Evolutionary conservation across 2,329 filamentous ascomycete genomes (phyloP).

Genomic region (Colletotrichum tropicale): DNA sequence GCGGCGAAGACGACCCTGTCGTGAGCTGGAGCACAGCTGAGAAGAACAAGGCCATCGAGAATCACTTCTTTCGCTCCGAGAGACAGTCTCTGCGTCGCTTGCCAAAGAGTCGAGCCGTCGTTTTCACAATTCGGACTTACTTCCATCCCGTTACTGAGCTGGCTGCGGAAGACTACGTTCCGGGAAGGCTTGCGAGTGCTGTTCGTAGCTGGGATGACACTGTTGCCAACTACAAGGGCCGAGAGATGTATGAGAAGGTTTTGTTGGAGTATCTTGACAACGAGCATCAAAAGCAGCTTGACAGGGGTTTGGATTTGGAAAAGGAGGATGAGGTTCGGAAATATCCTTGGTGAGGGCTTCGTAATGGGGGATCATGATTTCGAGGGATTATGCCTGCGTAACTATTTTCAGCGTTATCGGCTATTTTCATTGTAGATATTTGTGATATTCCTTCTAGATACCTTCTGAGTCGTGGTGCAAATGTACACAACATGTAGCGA

Average conservation of each 20-base stretch:
- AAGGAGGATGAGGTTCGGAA: constrained; percentile 62
- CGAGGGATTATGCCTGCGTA: fast-evolving
- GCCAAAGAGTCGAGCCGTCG: constrained; percentile 60
- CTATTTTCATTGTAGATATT: neutral
- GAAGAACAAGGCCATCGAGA: constrained; percentile 72
- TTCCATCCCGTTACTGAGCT: constrained; percentile 75
- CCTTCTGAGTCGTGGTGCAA: neutral
- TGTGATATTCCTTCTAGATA: neutral
- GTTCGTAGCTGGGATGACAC: constrained; percentile 82
- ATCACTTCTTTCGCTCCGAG: constrained; percentile 81
- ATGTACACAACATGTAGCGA: neutral
- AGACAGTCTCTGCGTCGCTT: constrained; percentile 71
- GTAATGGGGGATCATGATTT: neutral
- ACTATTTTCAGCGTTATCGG: neutral
- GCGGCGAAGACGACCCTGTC: constrained; percentile 67
- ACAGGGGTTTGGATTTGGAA: constrained; percentile 65
- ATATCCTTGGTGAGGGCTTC: constrained; percentile 61
- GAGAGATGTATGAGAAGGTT: constrained; percentile 74
- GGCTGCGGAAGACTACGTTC: constrained; percentile 74
- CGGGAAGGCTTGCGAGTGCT: constrained; percentile 77
- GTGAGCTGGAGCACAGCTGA: constrained; percentile 79
- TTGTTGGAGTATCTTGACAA: constrained; percentile 77
- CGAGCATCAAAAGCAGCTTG: constrained; percentile 76
- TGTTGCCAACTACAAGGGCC: constrained; percentile 79
- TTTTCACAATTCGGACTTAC: constrained; percentile 83